phyloP scores from a whole-genome alignment of 495 filamentous ascomycete species.

The Aspergillus funiculosus region DNA sequence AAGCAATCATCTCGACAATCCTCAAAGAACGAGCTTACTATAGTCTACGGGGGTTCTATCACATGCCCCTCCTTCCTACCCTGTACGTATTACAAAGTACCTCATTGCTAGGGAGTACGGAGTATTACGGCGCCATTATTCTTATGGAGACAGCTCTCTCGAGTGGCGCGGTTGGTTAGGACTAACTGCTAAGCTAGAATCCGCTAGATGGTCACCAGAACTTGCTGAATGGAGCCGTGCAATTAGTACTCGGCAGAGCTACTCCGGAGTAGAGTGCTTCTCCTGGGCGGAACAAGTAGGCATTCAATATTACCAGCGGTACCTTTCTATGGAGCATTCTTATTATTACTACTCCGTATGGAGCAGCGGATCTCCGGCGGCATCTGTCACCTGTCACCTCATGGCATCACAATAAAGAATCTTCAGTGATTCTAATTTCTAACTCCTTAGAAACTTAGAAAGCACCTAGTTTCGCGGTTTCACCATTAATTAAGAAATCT shows the following conservation, averaged over 20 bases:
- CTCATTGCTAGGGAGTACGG: too few relatives aligned
- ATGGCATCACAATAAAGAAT: too few relatives aligned
- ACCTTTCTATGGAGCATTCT: too few relatives aligned
- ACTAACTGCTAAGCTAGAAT: conserved; percentile 24
- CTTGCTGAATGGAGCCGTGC: conserved; percentile 20
- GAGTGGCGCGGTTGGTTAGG: conserved; percentile 14
- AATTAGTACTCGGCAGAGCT: conserved; percentile 6
- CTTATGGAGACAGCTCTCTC: conserved; percentile 13
- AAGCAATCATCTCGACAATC: neutral
- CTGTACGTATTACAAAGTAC: too few relatives aligned
- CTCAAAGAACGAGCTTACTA: conserved; percentile 3
- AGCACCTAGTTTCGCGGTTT: conserved; percentile 1
- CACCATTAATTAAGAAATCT: conserved; percentile 11
- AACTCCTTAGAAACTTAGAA: neutral
- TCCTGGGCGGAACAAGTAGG: too few relatives aligned
- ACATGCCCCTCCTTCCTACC: conserved; percentile 1
- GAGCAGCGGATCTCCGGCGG: too few relatives aligned
- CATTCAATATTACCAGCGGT: neutral
- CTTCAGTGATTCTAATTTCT: neutral
- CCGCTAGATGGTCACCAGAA: conserved; percentile 27
- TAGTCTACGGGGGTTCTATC: neutral
- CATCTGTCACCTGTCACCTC: conserved; percentile 13
- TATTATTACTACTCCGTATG: conserved; percentile 1
- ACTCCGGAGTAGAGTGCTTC: too few relatives aligned
- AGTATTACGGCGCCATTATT: too few relatives aligned